Evolutionary conservation across 2,329 filamentous ascomycete species (phyloP), one percentile per base, ranked within the genome.

Genomic region (Colletotrichum tanaceti): DNA sequence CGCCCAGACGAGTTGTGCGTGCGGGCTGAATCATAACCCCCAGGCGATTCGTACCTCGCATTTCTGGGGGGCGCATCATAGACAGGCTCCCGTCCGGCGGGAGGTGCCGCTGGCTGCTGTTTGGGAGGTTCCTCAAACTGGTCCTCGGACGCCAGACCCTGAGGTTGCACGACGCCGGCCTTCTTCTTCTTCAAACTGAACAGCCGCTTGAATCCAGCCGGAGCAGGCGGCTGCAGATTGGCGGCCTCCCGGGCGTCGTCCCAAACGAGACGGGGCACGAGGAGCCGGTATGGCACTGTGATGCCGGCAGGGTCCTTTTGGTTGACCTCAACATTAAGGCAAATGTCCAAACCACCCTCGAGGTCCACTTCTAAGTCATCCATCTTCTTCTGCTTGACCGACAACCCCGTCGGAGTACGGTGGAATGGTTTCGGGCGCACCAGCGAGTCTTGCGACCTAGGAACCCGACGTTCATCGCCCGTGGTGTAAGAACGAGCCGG

Each of bases 281-380:
- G 85, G 5, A 99, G 81, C 46, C 93, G 86, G 78, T 99, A 99
- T 10, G 94, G 93, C 58, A 89, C 88, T 0, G 96, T 99, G 71
- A 93, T 93, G 16, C 96, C 97, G 0, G 92, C 87, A 0, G 96
- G 95, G 74, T 99, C 94, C 71, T 89, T 89, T 52, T 92, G 87
- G 74, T 91, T 94, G 70, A 98, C 89, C 80, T 99, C 96, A 71
- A 97, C 89, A 74, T 98, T 97, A 50, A 99, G 80, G 58, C 89
- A 92, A 43, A 99, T 90, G 72, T 98, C 94, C 11, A 99, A 83
- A 0, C 93, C 94, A 38, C 91, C 91, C 76, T 96, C 89, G 0
- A 98, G 84, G 75, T 97, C 89, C 68, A 98, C 87, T 11, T 87
- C 85, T 50, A 84, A 83, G 20, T 83, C 82, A 47, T 85, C 83